A percentile compares a stretch with the other conserved stretches of the same genome.
phyloP scores from a whole-genome alignment of 148 eudicot genomes.

The Simmondsia chinensis region DNA sequence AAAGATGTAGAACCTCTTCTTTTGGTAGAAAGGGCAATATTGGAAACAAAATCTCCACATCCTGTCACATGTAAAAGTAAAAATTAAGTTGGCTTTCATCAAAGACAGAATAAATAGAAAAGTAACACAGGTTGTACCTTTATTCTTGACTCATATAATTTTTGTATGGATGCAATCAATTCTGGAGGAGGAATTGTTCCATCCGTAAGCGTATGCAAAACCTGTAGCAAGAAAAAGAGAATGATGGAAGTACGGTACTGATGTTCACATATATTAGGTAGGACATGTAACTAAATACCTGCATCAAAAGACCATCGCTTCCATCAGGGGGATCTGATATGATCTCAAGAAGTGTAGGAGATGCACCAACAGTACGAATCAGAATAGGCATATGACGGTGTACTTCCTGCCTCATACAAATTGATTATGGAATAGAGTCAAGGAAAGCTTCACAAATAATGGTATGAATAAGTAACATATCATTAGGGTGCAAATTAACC shows the following conservation, averaged over 20 bases:
- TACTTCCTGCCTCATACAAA: slow-evolving; percentile 48
- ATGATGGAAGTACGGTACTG: too few species aligned
- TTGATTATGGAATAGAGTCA: background rate
- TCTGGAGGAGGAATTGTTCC: slow-evolving; percentile 73
- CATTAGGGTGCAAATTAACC: slow-evolving; percentile 29
- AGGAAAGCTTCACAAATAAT: background rate
- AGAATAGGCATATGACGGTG: slow-evolving; percentile 81
- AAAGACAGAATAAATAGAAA: slow-evolving; percentile 1
- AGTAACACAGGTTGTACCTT: slow-evolving; percentile 29
- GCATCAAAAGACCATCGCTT: slow-evolving; percentile 61
- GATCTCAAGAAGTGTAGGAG: slow-evolving; percentile 70
- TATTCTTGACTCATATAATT: slow-evolving; percentile 53
- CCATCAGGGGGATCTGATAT: slow-evolving; percentile 83
- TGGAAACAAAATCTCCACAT: slow-evolving; percentile 77
- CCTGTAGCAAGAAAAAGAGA: slow-evolving; percentile 31
- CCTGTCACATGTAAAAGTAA: slow-evolving; percentile 39
- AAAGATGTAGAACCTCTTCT: slow-evolving; percentile 99
- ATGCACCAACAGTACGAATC: slow-evolving; percentile 86
- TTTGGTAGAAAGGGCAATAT: slow-evolving; percentile 63
- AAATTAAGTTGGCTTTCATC: slow-evolving; percentile 3
- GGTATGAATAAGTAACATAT: background rate
- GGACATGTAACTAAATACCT: slow-evolving; percentile 28
- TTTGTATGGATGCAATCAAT: slow-evolving; percentile 52
- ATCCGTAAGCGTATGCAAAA: slow-evolving; percentile 86
- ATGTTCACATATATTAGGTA: too few species aligned